Evolutionary conservation across 495 filamentous ascomycete genomes (phyloP).

Genomic region (Cladorrhinum samala): DNA sequence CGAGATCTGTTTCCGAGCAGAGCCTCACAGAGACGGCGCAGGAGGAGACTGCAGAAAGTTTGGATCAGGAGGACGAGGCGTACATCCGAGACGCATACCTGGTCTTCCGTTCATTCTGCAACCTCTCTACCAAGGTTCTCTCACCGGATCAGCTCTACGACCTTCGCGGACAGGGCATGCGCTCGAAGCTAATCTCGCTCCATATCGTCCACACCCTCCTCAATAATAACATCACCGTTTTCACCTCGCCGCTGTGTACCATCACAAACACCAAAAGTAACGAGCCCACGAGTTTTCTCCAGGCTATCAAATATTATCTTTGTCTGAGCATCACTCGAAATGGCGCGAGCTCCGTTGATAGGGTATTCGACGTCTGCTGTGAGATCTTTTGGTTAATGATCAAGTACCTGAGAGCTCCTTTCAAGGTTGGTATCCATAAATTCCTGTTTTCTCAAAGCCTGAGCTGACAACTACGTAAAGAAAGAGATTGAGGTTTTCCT

Average conservation of each 20-base stretch:
- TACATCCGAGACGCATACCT: constrained; percentile 95
- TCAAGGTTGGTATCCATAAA: constrained; percentile 60
- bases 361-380: constrained; percentile 90
- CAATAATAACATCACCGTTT: constrained; percentile 81
- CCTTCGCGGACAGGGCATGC: constrained; percentile 88
- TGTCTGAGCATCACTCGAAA: constrained; percentile 92
- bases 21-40: constrained; percentile 41
- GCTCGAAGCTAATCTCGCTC: constrained; percentile 90
- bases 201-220: constrained; percentile 91
- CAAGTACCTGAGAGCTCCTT: constrained; percentile 83
- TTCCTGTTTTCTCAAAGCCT: too few relatives aligned
- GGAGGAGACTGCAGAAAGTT: constrained; percentile 52
- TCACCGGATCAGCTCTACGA: constrained; percentile 88
- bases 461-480: constrained; percentile 33
- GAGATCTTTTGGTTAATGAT: constrained; percentile 98
- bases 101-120: constrained; percentile 96
- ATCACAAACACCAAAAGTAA: constrained; percentile 79
- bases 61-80: constrained; percentile 90
- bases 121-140: constrained; percentile 86
- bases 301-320: constrained; percentile 92
- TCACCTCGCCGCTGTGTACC: constrained; percentile 81
- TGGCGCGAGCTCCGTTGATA: constrained; percentile 82
- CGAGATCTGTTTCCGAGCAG: constrained; percentile 54
- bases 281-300: constrained; percentile 85
- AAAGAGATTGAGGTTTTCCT: constrained; percentile 98